These are phyloP conservation scores for Suillus placidus DNA, from an alignment of 768 basidiomycete species.

Conservation along the genomic window DNA sequence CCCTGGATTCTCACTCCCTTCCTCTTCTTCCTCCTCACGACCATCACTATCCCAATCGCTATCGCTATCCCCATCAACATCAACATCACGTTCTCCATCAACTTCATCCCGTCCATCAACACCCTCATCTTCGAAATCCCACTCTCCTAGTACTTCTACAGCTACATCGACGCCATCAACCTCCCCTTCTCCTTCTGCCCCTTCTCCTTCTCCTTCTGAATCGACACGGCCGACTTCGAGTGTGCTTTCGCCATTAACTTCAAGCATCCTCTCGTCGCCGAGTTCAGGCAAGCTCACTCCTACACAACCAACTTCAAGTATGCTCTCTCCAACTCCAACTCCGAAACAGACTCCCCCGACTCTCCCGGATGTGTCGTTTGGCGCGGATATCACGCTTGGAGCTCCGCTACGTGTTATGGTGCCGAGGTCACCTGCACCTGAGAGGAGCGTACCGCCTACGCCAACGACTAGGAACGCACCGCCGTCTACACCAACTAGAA, in stretches of 20 bases:
- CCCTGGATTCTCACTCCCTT: not conserved
- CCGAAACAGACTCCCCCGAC: slow-evolving; percentile 3
- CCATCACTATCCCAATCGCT: not conserved
- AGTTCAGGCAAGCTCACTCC: not conserved
- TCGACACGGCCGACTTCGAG: not conserved
- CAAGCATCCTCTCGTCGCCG: not conserved
- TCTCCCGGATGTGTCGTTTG: slow-evolving; percentile 23
- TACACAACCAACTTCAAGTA: not conserved
- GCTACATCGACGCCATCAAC: slow-evolving; percentile 7
- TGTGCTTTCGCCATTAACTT: not conserved
- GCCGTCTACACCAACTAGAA: not conserved
- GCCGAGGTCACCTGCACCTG: not conserved
- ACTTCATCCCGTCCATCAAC: slow-evolving; percentile 24
- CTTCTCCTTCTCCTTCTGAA: slow-evolving; percentile 12
- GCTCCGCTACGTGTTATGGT: slow-evolving; percentile 5
- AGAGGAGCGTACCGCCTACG: not conserved
- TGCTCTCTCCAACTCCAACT: not conserved
- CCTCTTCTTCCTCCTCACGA: not conserved
- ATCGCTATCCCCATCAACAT: not conserved
- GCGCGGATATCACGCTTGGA: slow-evolving; percentile 22
- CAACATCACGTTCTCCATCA: slow-evolving; percentile 17
- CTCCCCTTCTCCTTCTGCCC: slow-evolving; percentile 9
- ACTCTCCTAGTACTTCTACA: not conserved
- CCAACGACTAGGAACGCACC: not conserved
- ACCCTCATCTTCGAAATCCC: slow-evolving; percentile 10